Evolutionary conservation across 129 eudicot genomes (phyloP).

Genomic region (Lonicera japonica): DNA sequence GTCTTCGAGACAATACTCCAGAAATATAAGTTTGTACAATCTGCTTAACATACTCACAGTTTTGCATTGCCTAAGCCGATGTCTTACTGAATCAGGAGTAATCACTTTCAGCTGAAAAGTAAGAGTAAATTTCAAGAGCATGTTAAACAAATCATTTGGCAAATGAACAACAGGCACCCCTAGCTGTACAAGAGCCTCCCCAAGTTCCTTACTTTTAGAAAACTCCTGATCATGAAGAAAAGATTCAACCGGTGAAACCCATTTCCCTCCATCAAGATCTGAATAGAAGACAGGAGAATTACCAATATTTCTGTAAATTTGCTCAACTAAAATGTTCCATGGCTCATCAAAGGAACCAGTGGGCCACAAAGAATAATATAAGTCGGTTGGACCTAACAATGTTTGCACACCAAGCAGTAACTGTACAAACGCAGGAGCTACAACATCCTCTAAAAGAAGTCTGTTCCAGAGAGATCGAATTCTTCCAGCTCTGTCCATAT

Average conservation of each 20-base stretch:
- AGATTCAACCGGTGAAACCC: constrained; percentile 71
- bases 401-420: constrained; percentile 70
- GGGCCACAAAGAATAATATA: constrained; percentile 89
- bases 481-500: constrained; percentile 99
- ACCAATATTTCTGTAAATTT: constrained; percentile 51
- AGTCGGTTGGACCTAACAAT: constrained; percentile 53
- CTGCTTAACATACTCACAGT: constrained; percentile 38
- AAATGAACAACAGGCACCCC: constrained; percentile 74
- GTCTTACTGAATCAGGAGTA: constrained; percentile 84
- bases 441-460: constrained; percentile 86
- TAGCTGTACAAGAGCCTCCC: constrained; percentile 71
- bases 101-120: constrained; percentile 58
- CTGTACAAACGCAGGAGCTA: constrained; percentile 61
- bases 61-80: constrained; percentile 39
- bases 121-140: constrained; percentile 56
- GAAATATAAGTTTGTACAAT: constrained; percentile 54
- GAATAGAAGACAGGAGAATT: constrained; percentile 73
- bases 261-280: constrained; percentile 76
- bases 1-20: constrained; percentile 99
- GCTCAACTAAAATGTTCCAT: constrained; percentile 81
- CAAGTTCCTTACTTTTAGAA: constrained; percentile 50
- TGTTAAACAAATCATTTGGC: constrained; percentile 53
- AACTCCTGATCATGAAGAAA: constrained; percentile 73
- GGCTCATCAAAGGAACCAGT: constrained; percentile 94
- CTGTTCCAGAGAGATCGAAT: constrained; percentile 92